Base-by-base conservation (phyloP, 176 grass and related monocot species). In the Dactylis glomerata region DNA sequence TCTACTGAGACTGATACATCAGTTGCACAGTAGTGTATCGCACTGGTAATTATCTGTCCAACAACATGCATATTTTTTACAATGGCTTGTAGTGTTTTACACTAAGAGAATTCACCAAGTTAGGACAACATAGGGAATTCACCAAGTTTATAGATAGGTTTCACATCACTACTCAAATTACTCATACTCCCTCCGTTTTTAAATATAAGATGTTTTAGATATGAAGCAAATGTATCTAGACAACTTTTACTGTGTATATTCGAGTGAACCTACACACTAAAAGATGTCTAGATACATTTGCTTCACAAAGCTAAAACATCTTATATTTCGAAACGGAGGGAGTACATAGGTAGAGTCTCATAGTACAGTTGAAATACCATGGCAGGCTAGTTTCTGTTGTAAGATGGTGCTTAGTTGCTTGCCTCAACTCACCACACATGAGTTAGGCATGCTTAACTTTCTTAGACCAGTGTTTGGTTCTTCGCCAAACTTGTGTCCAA, bases 11-110 rank as follows among this genome's bases (percentile, higher is more conserved):
- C 16, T 69, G 5, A 41, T 62, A 77, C 12, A 62, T 71, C 26
- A 83, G 30, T 27, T 70, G 38, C 28, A 58, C 28, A 78, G 27
- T 78, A 51, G 41, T 42, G 37, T 71, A 49, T 77, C n/a, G 16
- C 62, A 83, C 28, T 17, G 32, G 77, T 63, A 64, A 37, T 52
- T 73, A 63, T 42, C n/a, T 45, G 33, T 63, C 13, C 34, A 84
- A 82, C 22, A 51, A 82, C 59, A 32, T 17, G 59, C 13, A 16
- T 63, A 2, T 63, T 84, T 65, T 61, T 32, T 54, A 78, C 84
- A 30, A 22, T 76, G 57, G 8, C 31, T 64, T 75, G 34, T 1
- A 52, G 31, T 52, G 31, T 51, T 84, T 31, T 51, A 84, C 6
- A 12, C 30, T 14, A 63, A 83, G 28, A 59, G 67, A 63, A 62